A percentile compares a stretch with the other conserved stretches of the same genome.
Evolutionary conservation across 139 green algal genomes (phyloP).

Genomic region (Chlamydomonas sphaeroides): DNA sequence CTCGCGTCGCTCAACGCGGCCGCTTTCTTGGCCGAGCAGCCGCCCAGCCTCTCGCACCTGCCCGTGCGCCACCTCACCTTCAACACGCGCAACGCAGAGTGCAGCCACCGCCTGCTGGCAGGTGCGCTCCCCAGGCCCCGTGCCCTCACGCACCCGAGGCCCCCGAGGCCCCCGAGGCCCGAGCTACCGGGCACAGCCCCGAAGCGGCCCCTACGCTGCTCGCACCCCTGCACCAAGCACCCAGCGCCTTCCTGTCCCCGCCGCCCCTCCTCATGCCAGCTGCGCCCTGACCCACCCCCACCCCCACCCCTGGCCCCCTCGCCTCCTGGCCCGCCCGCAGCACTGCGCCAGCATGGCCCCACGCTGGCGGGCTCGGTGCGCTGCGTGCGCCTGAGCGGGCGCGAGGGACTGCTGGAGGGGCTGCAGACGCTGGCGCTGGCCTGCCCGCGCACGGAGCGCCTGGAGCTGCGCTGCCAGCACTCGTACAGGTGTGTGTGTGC

Average conservation of each 20-base stretch:
- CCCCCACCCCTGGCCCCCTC: too few species aligned
- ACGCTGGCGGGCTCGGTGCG: background rate
- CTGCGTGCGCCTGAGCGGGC: constrained; percentile 2
- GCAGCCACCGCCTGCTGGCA: constrained; percentile 22
- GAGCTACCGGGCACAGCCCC: too few species aligned
- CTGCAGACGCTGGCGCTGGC: constrained; percentile 13
- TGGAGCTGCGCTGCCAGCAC: constrained; percentile 36
- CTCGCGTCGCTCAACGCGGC: constrained; percentile 1
- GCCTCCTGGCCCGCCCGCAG: too few species aligned
- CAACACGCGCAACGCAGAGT: constrained; percentile 29
- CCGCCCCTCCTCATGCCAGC: too few species aligned
- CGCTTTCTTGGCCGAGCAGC: background rate
- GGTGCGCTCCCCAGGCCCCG: too few species aligned
- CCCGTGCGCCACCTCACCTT: background rate
- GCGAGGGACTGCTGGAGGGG: constrained; percentile 16
- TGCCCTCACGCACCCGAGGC: too few species aligned
- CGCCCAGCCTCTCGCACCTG: constrained; percentile 8
- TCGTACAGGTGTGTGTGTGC: too few species aligned
- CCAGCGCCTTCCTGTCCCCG: too few species aligned
- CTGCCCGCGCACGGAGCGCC: background rate
- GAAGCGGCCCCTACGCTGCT: too few species aligned
- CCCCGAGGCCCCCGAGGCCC: too few species aligned
- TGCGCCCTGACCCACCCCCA: too few species aligned
- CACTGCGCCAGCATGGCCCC: background rate
- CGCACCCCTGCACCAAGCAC: too few species aligned